These are phyloP conservation scores for Aspergillus intermedius DNA, from an alignment of 2,329 filamentous ascomycete species.

Conservation along the genomic window DNA sequence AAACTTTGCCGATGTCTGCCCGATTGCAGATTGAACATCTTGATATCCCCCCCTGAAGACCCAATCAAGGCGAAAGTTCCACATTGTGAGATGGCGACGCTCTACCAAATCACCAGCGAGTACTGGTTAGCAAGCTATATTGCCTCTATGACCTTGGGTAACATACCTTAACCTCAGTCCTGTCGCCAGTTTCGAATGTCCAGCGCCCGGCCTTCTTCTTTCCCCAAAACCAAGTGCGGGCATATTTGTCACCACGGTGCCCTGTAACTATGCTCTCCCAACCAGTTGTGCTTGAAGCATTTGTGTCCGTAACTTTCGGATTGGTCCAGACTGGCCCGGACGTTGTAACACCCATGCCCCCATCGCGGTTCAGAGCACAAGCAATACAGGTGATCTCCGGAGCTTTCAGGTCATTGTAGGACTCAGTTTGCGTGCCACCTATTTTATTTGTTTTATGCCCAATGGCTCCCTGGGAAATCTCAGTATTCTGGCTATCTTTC, in stretches of 20 bases:
- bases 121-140: not conserved
- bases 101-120: constrained; percentile 39
- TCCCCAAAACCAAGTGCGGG: constrained; percentile 97
- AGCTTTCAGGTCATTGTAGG: constrained; percentile 61
- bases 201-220: constrained; percentile 87
- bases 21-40: constrained; percentile 96
- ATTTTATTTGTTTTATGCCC: constrained; percentile 81
- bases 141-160: not conserved
- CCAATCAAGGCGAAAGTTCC: constrained; percentile 91
- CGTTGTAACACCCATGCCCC: constrained; percentile 79
- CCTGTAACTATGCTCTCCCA: constrained; percentile 97
- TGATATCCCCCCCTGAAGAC: constrained; percentile 72
- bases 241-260: constrained; percentile 75
- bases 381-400: constrained; percentile 88
- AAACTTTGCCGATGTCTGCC: constrained; percentile 83
- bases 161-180: constrained; percentile 60
- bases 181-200: constrained; percentile 82
- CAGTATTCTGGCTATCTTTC: constrained; percentile 85
- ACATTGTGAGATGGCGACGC: constrained; percentile 82
- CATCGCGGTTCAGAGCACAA: constrained; percentile 86
- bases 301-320: constrained; percentile 57
- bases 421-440: constrained; percentile 11
- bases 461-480: constrained; percentile 84
- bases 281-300: constrained; percentile 72
- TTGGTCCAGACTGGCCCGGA: constrained; percentile 82